Evolutionary conservation across 441 rosid genomes (phyloP), one percentile per base, ranked within the genome.

Genomic region (Daphne laureola): DNA sequence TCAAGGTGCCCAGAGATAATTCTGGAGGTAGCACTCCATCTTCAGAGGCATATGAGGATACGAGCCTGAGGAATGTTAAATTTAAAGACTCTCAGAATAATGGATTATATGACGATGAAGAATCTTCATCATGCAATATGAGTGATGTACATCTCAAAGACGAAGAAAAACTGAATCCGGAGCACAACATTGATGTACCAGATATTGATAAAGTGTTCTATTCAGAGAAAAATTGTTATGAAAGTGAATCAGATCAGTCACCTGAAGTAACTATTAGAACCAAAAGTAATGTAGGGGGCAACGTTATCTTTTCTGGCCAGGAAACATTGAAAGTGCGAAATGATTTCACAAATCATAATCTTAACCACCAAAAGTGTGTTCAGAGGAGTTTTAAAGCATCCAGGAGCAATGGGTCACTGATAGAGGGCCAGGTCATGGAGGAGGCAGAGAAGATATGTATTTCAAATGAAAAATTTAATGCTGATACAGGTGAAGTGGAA

Each of bases 301-400:
- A 78, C 42, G 73, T 73, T 61, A 73, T 80, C 65, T 76, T 81
- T 40, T 49, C 63, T 6, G 73, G 78, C 70, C 57, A 71, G 69
- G 67, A 67, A 64, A 72, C 76, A 56, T 57, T 61, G 17, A 81
- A 70, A 46, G 68, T 65, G 57, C 87, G 69, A 53, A 78, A 83
- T 49, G 55, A 54, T 58, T 68, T 61, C 26, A 16, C 15, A 57
- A 66, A 52, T 64, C 71, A 75, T 64, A 77, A 77, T 65, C 68
- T 81, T 56, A 84, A 83, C 68, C 77, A 75, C 46, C 66, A 74
- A 18, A 82, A 74, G 64, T 85, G 92, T 59, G 84, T 78, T 66
- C 86, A 86, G 53, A 43, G 51, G 56, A 74, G 71, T 59, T 72
- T 68, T 51, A 75, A 70, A 47, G 56, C 68, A 54, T 57, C 57